Percentiles rank a stretch among this genome's conserved stretches.
phyloP scores from a whole-genome alignment of 2,329 filamentous ascomycete species.

The Cladobotryum mycophilum region DNA sequence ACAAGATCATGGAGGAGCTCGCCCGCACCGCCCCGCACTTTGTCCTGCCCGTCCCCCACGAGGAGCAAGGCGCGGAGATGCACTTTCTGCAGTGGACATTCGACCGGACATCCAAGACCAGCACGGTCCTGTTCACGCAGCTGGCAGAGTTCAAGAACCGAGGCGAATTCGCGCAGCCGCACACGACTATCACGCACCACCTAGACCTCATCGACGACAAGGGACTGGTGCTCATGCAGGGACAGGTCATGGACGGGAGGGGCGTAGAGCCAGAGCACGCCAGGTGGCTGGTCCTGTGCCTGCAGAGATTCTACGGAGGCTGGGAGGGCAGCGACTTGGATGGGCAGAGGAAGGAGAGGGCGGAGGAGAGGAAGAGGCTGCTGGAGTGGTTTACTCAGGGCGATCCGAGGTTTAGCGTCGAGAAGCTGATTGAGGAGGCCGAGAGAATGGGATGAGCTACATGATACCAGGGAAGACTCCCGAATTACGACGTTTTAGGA shows the following conservation, averaged over 20 bases:
- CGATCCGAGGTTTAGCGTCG: constrained; percentile 72
- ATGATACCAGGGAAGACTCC: neutral
- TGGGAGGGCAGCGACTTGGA: constrained; percentile 39
- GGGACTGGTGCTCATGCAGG: constrained; percentile 80
- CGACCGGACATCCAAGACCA: constrained; percentile 57
- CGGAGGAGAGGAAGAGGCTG: constrained; percentile 59
- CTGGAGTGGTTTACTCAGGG: constrained; percentile 77
- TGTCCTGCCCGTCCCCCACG: constrained; percentile 76
- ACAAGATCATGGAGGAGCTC: constrained; percentile 61
- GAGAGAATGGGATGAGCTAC: constrained; percentile 59
- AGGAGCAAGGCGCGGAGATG: constrained; percentile 70
- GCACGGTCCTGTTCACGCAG: constrained; percentile 85
- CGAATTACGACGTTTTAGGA: neutral
- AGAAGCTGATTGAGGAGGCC: constrained; percentile 80
- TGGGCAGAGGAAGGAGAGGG: constrained; percentile 47
- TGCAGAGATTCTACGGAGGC: constrained; percentile 88
- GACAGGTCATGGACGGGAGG: constrained; percentile 66
- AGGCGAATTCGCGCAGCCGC: constrained; percentile 82
- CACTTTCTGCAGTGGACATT: constrained; percentile 97
- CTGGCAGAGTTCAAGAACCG: constrained; percentile 88
- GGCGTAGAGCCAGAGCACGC: constrained; percentile 76
- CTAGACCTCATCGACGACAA: constrained; percentile 68
- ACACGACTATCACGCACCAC: constrained; percentile 92
- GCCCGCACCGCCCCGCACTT: constrained; percentile 79
- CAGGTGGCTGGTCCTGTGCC: constrained; percentile 83